phyloP scores from a whole-genome alignment of 805 yeast species.

The Cyberlindnera subsufficiens region DNA sequence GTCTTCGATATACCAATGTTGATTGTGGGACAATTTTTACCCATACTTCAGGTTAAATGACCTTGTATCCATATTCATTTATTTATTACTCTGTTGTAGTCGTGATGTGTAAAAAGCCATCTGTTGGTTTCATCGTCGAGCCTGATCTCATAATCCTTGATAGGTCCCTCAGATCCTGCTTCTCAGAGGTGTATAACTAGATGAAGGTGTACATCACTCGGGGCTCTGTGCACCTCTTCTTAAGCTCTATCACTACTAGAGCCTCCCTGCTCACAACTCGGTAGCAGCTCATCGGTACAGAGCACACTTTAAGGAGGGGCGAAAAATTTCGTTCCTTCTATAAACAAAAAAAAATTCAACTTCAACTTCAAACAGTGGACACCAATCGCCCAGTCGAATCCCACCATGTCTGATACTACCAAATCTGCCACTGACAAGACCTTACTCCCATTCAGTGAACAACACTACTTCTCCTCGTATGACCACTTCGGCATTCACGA shows the following conservation, averaged over 20 bases:
- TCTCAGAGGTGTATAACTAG: neutral
- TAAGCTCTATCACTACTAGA: too few relatives aligned
- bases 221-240: too few relatives aligned
- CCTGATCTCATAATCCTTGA: too few relatives aligned
- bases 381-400: neutral
- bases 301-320: neutral
- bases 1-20: constrained; percentile 81
- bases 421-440: constrained; percentile 63
- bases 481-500: constrained; percentile 98
- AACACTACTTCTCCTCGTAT: constrained; percentile 91
- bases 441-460: constrained; percentile 66
- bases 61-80: neutral
- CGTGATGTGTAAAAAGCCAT: neutral
- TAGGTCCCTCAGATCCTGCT: neutral
- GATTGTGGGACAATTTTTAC: constrained; percentile 75
- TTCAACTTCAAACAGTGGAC: too few relatives aligned
- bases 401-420: constrained; percentile 10
- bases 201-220: neutral
- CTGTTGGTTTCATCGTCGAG: too few relatives aligned
- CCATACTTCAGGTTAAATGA: constrained; percentile 38
- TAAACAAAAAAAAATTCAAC: constrained; percentile 6
- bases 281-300: neutral
- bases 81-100: neutral
- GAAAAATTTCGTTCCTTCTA: constrained; percentile 2
- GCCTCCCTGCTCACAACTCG: too few relatives aligned